phyloP scores from a whole-genome alignment of 2,329 filamentous ascomycete genomes.

The Aphanoascus verrucosus region DNA sequence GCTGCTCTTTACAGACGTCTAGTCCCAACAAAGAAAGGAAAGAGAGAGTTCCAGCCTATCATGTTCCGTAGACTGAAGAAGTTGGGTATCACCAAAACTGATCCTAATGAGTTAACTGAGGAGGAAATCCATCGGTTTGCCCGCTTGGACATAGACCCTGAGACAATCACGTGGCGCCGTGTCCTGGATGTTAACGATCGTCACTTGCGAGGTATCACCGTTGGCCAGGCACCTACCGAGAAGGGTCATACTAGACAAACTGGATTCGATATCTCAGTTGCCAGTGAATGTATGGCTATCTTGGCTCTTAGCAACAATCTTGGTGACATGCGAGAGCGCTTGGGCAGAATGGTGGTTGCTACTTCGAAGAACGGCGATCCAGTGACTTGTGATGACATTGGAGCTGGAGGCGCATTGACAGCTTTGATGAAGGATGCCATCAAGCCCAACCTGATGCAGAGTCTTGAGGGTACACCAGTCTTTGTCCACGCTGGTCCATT shows the following conservation, averaged over 20 bases:
- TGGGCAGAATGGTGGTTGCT: slow-evolving; percentile 92
- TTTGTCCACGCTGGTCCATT: slow-evolving; percentile 97
- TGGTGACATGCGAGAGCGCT: slow-evolving; percentile 78
- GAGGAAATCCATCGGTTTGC: slow-evolving; percentile 84
- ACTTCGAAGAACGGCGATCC: slow-evolving; percentile 77
- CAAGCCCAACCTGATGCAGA: slow-evolving; percentile 99
- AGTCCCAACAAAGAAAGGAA: slow-evolving; percentile 81
- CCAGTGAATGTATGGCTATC: slow-evolving; percentile 97
- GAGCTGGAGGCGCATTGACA: slow-evolving; percentile 80
- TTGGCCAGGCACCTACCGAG: slow-evolving; percentile 81
- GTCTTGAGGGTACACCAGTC: slow-evolving; percentile 88
- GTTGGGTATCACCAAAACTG: slow-evolving; percentile 88
- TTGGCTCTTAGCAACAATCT: slow-evolving; percentile 84
- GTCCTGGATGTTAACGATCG: slow-evolving; percentile 96
- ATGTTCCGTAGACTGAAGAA: slow-evolving; percentile 93
- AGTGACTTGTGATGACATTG: slow-evolving; percentile 91
- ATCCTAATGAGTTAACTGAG: slow-evolving; percentile 78
- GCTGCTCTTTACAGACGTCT: slow-evolving; percentile 75
- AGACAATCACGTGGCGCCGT: slow-evolving; percentile 93
- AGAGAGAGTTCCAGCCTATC: slow-evolving; percentile 72
- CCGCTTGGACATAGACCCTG: slow-evolving; percentile 89
- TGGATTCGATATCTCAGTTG: slow-evolving; percentile 95
- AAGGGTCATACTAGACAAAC: slow-evolving; percentile 81
- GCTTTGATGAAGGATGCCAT: slow-evolving; percentile 97
- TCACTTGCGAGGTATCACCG: slow-evolving; percentile 77